Percentiles rank a stretch among this genome's conserved stretches.
Conservation (phyloP, 768 basidiomycete genomes). For the Boletus vermiculosoides region DNA sequence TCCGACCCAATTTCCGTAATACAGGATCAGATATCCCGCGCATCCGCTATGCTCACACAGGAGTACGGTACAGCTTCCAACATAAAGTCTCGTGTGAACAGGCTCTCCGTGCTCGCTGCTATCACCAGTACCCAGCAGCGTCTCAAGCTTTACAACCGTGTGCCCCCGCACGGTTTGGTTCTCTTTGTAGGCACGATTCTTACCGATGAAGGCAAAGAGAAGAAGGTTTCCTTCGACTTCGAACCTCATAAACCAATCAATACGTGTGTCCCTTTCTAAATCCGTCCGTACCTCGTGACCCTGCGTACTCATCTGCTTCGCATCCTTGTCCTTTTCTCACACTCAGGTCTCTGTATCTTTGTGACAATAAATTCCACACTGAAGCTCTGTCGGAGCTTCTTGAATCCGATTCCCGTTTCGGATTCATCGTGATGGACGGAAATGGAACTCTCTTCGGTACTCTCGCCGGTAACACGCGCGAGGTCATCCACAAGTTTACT, state of each 20-base stretch:
- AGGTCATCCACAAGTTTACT: constrained; percentile 96
- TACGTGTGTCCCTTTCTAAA: constrained; percentile 57
- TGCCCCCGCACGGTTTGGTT: constrained; percentile 95
- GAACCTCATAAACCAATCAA: constrained; percentile 99
- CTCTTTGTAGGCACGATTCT: constrained; percentile 98
- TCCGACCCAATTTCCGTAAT: constrained; percentile 1
- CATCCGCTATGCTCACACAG: constrained; percentile 94
- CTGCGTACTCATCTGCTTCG: neutral
- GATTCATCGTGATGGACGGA: constrained; percentile 99
- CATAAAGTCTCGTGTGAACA: constrained; percentile 98
- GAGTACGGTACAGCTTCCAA: constrained; percentile 99
- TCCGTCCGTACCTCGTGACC: neutral
- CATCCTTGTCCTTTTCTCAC: constrained; percentile 2
- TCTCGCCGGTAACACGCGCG: constrained; percentile 94
- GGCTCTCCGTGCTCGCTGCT: constrained; percentile 94
- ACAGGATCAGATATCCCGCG: constrained; percentile 91
- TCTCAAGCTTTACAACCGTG: constrained; percentile 93
- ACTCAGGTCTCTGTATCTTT: constrained; percentile 89
- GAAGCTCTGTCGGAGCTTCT: constrained; percentile 95
- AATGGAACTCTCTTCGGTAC: constrained; percentile 97
- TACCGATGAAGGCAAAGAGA: constrained; percentile 98
- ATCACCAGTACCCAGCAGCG: constrained; percentile 98
- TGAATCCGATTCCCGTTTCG: constrained; percentile 96
- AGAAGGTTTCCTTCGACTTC: constrained; percentile 98
- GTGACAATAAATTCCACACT: constrained; percentile 99